A percentile compares a stretch with the other conserved stretches of the same genome.
phyloP scores from a whole-genome alignment of 768 basidiomycete species.

The Kwoniella mangroviensis region DNA sequence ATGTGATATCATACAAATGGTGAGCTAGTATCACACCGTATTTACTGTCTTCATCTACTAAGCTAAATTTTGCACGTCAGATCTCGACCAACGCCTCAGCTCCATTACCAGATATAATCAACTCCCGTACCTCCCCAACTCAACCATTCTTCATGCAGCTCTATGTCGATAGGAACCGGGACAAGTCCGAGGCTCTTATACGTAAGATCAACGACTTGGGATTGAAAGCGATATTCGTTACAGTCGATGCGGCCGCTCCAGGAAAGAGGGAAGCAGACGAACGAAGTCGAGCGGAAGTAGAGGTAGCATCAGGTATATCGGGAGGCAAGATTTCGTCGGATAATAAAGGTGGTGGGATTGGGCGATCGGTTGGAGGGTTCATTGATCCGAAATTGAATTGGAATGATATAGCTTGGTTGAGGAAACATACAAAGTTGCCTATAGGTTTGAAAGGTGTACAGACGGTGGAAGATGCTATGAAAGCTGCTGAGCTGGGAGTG shows the following conservation, averaged over 20 bases:
- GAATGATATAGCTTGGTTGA: slow-evolving; percentile 64
- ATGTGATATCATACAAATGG: slow-evolving; percentile 51
- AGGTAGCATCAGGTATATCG: slow-evolving; percentile 55
- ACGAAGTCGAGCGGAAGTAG: slow-evolving; percentile 53
- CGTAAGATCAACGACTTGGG: slow-evolving; percentile 49
- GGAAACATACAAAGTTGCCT: slow-evolving; percentile 60
- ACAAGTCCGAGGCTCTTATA: slow-evolving; percentile 55
- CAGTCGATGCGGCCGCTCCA: slow-evolving; percentile 56
- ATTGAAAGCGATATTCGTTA: slow-evolving; percentile 57
- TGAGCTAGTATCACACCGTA: slow-evolving; percentile 23
- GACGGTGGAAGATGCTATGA: slow-evolving; percentile 72
- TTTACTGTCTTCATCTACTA: slow-evolving; percentile 1
- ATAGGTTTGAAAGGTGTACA: slow-evolving; percentile 63
- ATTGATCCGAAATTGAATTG: slow-evolving; percentile 57
- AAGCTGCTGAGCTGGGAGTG: slow-evolving; percentile 80
- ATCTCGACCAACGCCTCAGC: slow-evolving; percentile 59
- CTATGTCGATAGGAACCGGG: slow-evolving; percentile 49
- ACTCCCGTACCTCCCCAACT: slow-evolving; percentile 18
- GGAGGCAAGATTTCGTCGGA: slow-evolving; percentile 55
- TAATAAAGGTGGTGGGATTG: slow-evolving; percentile 57
- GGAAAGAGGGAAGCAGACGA: slow-evolving; percentile 58
- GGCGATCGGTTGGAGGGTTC: slow-evolving; percentile 54
- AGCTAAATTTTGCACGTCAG: slow-evolving; percentile 19
- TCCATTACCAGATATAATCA: slow-evolving; percentile 53
- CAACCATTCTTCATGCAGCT: slow-evolving; percentile 60